Evolutionary conservation across 306 rosid species (phyloP).

Genomic region (Lotus japonicus): DNA sequence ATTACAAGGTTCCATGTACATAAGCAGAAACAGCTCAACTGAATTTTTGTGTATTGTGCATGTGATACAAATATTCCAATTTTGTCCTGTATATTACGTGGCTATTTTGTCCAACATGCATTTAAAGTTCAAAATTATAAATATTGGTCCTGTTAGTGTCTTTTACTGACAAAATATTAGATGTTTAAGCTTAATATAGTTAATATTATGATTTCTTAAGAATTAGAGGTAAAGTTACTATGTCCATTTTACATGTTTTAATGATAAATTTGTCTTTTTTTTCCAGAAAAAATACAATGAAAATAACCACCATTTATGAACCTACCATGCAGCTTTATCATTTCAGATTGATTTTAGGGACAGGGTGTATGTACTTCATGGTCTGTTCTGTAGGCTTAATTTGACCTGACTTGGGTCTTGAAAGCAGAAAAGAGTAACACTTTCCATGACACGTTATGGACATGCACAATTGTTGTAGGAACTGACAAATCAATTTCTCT

Average conservation of each 20-base stretch:
- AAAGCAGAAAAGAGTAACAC: too few relatives aligned
- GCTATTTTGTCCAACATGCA: not conserved
- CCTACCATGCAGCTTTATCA: not conserved
- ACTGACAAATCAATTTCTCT: too few relatives aligned
- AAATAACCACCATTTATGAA: not conserved
- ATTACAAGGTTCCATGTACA: not conserved
- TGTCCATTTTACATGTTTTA: not conserved
- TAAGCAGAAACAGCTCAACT: too few relatives aligned
- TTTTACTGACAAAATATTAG: not conserved
- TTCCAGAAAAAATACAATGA: not conserved
- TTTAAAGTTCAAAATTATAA: not conserved
- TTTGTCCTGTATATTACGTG: not conserved
- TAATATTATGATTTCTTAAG: too few relatives aligned
- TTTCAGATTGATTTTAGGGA: too few relatives aligned
- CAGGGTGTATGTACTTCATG: too few relatives aligned
- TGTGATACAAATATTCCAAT: not conserved
- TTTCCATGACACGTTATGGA: slow-evolving; percentile 19
- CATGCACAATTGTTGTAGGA: slow-evolving; percentile 3
- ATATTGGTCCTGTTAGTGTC: too few relatives aligned
- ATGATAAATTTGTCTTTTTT: too few relatives aligned
- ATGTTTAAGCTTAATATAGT: not conserved
- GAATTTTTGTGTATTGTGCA: not conserved
- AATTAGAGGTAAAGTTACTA: not conserved
- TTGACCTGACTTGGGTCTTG: too few relatives aligned
- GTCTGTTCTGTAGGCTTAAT: too few relatives aligned